Conservation (phyloP, 768 basidiomycete species). For the Termitomyces sp. region DNA sequence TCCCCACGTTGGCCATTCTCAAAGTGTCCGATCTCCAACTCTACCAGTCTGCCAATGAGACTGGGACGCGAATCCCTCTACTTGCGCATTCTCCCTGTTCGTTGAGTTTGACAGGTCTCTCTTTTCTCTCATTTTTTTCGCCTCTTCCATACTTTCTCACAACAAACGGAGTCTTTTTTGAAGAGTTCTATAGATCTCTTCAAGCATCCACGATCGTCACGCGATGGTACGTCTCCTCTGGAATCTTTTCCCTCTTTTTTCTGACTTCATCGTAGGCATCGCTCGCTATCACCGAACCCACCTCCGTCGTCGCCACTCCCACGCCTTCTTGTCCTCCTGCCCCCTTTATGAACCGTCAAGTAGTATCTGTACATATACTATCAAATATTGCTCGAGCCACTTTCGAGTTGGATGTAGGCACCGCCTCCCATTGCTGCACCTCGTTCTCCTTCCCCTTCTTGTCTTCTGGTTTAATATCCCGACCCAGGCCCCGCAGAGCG, state of each 20-base stretch:
- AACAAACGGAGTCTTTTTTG: neutral
- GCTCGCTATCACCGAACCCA: neutral
- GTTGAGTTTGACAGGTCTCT: neutral
- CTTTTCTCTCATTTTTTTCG: neutral
- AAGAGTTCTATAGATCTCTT: neutral
- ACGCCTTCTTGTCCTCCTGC: neutral
- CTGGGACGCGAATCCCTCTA: slow-evolving; percentile 13
- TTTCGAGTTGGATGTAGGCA: neutral
- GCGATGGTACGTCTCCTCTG: neutral
- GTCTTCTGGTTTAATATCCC: too few relatives aligned
- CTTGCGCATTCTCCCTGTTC: neutral
- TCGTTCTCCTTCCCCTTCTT: neutral
- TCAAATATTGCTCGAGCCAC: too few relatives aligned
- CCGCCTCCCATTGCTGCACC: neutral
- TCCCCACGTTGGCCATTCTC: slow-evolving; percentile 49
- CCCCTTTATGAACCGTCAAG: neutral
- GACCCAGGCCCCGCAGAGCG: neutral
- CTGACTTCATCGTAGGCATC: neutral
- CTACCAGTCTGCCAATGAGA: too few relatives aligned
- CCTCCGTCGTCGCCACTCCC: neutral
- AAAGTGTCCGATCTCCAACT: too few relatives aligned
- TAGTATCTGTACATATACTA: neutral
- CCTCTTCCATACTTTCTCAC: neutral
- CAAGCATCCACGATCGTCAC: neutral
- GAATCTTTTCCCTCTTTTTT: neutral